Conservation (phyloP, 2,329 filamentous ascomycete species). For the Fusarium bulbicola region DNA sequence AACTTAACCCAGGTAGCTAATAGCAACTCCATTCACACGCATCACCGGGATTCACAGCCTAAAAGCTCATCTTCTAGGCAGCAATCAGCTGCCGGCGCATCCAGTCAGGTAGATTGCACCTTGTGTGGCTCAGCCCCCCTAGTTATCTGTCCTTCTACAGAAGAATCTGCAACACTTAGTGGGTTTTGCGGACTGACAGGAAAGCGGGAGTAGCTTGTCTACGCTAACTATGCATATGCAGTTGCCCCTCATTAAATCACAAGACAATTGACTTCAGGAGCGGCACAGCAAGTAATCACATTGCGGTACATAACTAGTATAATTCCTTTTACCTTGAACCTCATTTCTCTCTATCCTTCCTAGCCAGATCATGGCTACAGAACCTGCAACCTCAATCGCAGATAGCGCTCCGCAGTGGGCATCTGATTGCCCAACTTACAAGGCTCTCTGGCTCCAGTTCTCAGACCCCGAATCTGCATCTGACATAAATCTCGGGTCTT, state of each 20-base stretch:
- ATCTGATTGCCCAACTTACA: not conserved
- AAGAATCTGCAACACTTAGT: fast-evolving
- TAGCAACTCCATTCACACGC: no score
- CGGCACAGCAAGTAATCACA: not conserved
- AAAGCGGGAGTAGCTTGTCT: not conserved
- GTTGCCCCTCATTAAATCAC: not conserved
- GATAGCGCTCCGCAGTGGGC: not conserved
- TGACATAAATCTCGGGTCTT: fast-evolving
- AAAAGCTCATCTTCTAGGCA: no score
- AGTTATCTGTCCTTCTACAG: not conserved
- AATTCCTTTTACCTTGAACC: not conserved
- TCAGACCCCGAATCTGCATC: not conserved
- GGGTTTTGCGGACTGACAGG: fast-evolving
- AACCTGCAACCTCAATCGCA: no score
- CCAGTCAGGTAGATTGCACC: not conserved
- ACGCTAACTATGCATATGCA: not conserved
- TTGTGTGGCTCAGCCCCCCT: not conserved
- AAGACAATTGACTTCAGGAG: fast-evolving
- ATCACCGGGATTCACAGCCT: no score
- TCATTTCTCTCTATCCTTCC: fast-evolving
- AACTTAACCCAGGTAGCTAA: no score
- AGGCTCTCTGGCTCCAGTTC: not conserved
- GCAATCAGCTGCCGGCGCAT: no score
- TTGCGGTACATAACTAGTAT: fast-evolving
- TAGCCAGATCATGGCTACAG: not conserved